phyloP scores from a whole-genome alignment of 176 grass and related monocot species.

The Eragrostis curvula region DNA sequence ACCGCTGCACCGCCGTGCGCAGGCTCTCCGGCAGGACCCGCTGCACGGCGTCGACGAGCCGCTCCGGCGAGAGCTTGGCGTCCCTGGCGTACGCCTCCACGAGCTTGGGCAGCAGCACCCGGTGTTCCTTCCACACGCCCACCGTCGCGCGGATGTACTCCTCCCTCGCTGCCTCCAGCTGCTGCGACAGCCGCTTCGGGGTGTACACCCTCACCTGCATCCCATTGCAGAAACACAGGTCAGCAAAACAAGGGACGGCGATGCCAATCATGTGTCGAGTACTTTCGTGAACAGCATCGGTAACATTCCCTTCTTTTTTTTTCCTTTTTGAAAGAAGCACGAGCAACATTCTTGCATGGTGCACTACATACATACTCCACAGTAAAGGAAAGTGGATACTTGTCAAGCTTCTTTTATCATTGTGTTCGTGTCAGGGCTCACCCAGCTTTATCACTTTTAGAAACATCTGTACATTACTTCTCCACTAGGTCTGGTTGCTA shows the following conservation, averaged over 20 bases:
- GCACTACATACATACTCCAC: not conserved
- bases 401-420: constrained; percentile 49
- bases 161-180: constrained; percentile 73
- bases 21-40: constrained; percentile 71
- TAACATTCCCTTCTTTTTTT: not conserved
- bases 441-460: constrained; percentile 43
- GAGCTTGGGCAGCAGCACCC: constrained; percentile 70
- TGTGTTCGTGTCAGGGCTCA: constrained; percentile 26
- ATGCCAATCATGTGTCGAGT: constrained; percentile 6
- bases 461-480: constrained; percentile 27
- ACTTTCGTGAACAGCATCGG: constrained; percentile 34
- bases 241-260: not conserved
- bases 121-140: constrained; percentile 72
- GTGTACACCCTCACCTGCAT: constrained; percentile 71
- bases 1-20: constrained; percentile 69
- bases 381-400: constrained; percentile 5
- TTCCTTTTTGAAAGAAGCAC: not conserved
- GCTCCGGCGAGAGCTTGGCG: constrained; percentile 61
- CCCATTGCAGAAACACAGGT: not conserved
- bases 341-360: constrained; percentile 1
- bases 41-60: constrained; percentile 68
- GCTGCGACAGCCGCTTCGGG: constrained; percentile 60
- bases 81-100: constrained; percentile 78
- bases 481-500: not conserved
- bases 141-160: constrained; percentile 80